Conservation (phyloP, 1,139 yeast genomes). For the Magnusiomyces suaveolens region DNA sequence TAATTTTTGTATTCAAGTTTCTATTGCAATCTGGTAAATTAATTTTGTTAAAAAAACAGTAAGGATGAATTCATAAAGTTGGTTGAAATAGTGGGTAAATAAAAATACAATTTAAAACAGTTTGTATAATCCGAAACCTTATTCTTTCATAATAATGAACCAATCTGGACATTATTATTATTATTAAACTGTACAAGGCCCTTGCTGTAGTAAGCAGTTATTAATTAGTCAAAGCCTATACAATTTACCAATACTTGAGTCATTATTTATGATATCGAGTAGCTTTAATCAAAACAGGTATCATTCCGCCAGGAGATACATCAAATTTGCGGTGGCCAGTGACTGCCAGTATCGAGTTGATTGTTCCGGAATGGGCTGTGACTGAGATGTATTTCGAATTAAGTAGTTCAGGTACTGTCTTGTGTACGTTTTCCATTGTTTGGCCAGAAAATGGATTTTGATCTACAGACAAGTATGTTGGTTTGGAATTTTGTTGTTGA, state of each 20-base stretch:
- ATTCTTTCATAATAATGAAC: too few species aligned
- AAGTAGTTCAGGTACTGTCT: slow-evolving; percentile 3
- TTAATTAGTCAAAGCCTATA: not conserved
- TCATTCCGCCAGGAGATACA: slow-evolving; percentile 57
- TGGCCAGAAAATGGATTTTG: not conserved
- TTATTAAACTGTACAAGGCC: too few species aligned
- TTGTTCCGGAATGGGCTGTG: slow-evolving; percentile 58
- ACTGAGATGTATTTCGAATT: slow-evolving; percentile 36
- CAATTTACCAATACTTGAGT: not conserved
- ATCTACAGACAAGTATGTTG: too few species aligned
- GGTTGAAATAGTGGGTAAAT: too few species aligned
- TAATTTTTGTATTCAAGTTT: too few species aligned
- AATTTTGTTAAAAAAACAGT: too few species aligned
- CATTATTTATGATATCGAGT: not conserved
- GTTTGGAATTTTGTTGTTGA: not conserved
- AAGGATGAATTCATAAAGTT: too few species aligned
- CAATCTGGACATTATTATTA: not conserved
- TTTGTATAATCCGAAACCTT: too few species aligned
- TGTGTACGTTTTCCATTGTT: not conserved
- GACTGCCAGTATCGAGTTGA: slow-evolving; percentile 44
- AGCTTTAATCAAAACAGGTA: slow-evolving; percentile 43
- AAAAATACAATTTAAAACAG: too few species aligned
- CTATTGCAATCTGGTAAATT: too few species aligned
- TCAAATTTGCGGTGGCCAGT: slow-evolving; percentile 47
- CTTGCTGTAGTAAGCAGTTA: too few species aligned